These are phyloP conservation scores for Mortierella sp. DNA, from an alignment of 371 early-diverging fungal species.

Conservation along the genomic window DNA sequence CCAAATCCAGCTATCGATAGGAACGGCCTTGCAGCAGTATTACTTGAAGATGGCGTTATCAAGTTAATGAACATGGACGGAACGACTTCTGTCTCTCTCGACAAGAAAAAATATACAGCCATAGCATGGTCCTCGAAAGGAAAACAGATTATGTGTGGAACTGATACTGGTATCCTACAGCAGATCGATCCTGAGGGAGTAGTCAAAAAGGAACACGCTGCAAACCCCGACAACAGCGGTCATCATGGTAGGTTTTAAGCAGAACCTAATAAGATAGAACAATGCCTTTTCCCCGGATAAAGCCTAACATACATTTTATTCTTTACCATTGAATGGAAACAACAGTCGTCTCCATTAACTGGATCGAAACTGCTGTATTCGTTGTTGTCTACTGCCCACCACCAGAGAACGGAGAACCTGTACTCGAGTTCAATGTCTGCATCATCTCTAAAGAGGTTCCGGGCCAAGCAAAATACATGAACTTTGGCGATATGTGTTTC, in stretches of 20 bases:
- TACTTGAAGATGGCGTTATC: slow-evolving; percentile 25
- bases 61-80: slow-evolving; percentile 26
- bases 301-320: background rate
- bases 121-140: slow-evolving; percentile 54
- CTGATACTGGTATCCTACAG: slow-evolving; percentile 32
- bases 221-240: slow-evolving; percentile 24
- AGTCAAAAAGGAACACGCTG: slow-evolving; percentile 44
- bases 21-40: slow-evolving; percentile 34
- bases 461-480: slow-evolving; percentile 22
- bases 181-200: slow-evolving; percentile 44
- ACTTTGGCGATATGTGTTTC: slow-evolving; percentile 35
- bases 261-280: background rate
- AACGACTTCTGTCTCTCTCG: slow-evolving; percentile 9
- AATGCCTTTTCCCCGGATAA: background rate
- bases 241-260: slow-evolving; percentile 22
- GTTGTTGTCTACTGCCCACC: slow-evolving; percentile 38
- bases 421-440: slow-evolving; percentile 26
- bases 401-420: slow-evolving; percentile 17
- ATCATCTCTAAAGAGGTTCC: slow-evolving; percentile 42
- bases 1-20: slow-evolving; percentile 40
- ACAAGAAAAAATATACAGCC: slow-evolving; percentile 41
- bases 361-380: slow-evolving; percentile 48
- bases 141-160: slow-evolving; percentile 55
- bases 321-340: background rate
- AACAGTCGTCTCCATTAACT: slow-evolving; percentile 36